Base-by-base conservation (phyloP, 163 green algal species). In the Smithsoniella earleae region DNA sequence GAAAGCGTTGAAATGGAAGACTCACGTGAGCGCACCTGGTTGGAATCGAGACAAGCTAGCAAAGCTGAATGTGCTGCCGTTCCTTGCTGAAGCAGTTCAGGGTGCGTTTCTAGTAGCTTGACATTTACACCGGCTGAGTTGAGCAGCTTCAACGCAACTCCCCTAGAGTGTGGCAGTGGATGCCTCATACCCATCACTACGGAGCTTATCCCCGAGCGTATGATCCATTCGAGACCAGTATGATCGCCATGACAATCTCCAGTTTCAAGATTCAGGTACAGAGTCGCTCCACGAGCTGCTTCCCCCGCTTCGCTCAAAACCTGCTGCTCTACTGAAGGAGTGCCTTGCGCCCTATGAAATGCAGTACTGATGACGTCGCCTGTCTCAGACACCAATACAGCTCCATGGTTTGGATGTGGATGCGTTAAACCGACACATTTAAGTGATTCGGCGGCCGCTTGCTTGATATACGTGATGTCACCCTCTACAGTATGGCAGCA, bases 181-280 rank as follows among this genome's bases (percentile, higher is more conserved):
- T 98, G 88, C 3, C 82, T 76, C 46, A 97, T 76, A 20, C 93
- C 95, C 20, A 99, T 73, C 25, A 98, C 91, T 25, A 96, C 90
- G 0, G 91, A 83, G 0, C 33, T 46, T 2, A 99, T 85, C 18
- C 89, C 87, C 2, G 77, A 82, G 1, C 74, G 34, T 1, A 95
- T 6, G 22, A 96, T 81, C 22, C 88, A 86, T 2, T 79, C 44
- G 30, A 97, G 76, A 4, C 82, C 85, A 5, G 82, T 74, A 4
- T 77, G 64, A 38, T 96, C 91, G 10, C 91, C 91, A 55, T 96
- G 86, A 82, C 89, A 95, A 77, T 96, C 89, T 1, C 89, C 89
- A 0, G 83, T 83, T 76, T 98, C 94, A 18, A 98, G 78, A 73
- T 96, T 97, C 1, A 97, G 73, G 81, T 97, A 98, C 0, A 89